Percentiles rank a stretch among this genome's conserved stretches.
phyloP scores from a whole-genome alignment of 2,329 filamentous ascomycete genomes.

The Geosmithia flava region DNA sequence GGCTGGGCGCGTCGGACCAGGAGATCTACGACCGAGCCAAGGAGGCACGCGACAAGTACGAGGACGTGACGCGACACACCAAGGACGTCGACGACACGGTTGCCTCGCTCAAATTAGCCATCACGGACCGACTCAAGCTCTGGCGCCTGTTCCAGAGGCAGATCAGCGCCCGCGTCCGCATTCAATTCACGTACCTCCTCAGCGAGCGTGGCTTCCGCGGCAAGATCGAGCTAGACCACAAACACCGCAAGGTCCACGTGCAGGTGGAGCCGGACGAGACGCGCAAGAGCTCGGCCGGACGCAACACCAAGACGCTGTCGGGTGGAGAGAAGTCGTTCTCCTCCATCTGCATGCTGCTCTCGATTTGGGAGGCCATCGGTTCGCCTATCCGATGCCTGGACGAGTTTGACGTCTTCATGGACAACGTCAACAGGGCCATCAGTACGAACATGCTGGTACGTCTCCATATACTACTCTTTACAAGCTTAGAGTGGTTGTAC shows the following conservation, averaged over 20 bases:
- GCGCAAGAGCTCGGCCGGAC: conserved; percentile 53
- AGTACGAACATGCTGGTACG: conserved; percentile 87
- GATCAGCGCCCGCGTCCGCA: conserved; percentile 76
- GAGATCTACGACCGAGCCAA: conserved; percentile 43
- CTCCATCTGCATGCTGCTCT: conserved; percentile 82
- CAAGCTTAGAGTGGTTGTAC: neutral
- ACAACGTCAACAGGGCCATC: conserved; percentile 85
- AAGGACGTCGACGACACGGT: conserved; percentile 27
- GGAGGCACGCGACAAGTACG: conserved; percentile 26
- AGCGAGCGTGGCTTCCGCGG: conserved; percentile 85
- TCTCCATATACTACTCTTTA: conserved; percentile 7
- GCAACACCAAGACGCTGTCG: conserved; percentile 83
- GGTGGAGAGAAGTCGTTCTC: conserved; percentile 98
- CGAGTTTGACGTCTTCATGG: conserved; percentile 99
- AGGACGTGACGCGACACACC: conserved; percentile 29
- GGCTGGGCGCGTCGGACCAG: conserved; percentile 51
- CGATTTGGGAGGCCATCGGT: conserved; percentile 97
- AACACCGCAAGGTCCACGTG: conserved; percentile 61
- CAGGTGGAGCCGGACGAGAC: conserved; percentile 63
- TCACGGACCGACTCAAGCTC: conserved; percentile 56
- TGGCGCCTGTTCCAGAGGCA: conserved; percentile 74
- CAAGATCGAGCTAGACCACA: conserved; percentile 66
- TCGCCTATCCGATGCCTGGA: conserved; percentile 89
- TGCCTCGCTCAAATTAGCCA: conserved; percentile 38
- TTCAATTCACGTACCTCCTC: conserved; percentile 79